Base-by-base conservation (phyloP, 2,329 filamentous ascomycete genomes). In the Leptographium flavum region DNA sequence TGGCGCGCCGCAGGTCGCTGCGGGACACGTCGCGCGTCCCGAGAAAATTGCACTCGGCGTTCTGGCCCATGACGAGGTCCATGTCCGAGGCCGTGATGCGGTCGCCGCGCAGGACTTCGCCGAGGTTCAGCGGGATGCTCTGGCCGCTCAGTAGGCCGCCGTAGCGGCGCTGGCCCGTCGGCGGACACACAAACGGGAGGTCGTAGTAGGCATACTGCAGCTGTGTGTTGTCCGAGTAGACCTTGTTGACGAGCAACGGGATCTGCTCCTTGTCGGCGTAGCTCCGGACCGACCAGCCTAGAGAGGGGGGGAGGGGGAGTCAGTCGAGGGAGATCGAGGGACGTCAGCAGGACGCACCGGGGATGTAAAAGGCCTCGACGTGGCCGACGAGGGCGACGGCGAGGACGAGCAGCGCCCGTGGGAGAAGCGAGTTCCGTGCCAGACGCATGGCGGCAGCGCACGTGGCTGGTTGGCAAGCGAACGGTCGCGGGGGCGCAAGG, bases 191-290 rank as follows among this genome's bases (percentile, higher is more conserved):
- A 60, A 93, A 94, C 8, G 87, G 86, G 1, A 93, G 77, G 55
- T 92, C 83, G 60, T 82, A 84, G 66, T 90, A 94, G 53, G 86
- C 86, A 74, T 87, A 93, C 61, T 93, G 86, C n/a, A 94, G 68
- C 60, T 92, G 82, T 8, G 84, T 92, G 56, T 84, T 80, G 63
- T 93, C 87, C 45, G 86, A 93, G 63, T 88, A 93, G 55, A 88
- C 80, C 62, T 94, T 94, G 67, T 94, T 94, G 52, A 92, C 83
- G 46, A 90, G 78, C n/a, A 94, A 70, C 1, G 87, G 86, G 33
- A 94, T 82, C 11, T 77, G 69, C 54, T 93, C 83, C 59, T 77
- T 74, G 51, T 87, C 76, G 52, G 71, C 72, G 60, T 93, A 93
- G 57, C 77, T 86, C 58, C 80, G 83, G 57, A 88, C 79, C 6